phyloP scores from a whole-genome alignment of 768 basidiomycete genomes.

The Termitomyces sp. region DNA sequence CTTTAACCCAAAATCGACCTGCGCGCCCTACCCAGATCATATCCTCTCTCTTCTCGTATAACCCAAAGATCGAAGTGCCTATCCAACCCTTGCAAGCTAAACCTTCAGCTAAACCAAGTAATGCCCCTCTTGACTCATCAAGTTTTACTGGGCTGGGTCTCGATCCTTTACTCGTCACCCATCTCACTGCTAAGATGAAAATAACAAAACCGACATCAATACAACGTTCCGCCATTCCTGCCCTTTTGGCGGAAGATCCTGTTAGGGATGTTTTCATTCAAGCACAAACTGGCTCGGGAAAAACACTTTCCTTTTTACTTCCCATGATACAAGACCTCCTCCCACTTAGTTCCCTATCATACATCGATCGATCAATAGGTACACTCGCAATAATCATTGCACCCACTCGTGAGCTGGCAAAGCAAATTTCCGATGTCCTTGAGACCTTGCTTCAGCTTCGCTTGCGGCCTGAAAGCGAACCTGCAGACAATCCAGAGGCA shows the following conservation, averaged over 20 bases:
- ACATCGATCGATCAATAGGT: slow-evolving; percentile 91
- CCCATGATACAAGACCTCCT: slow-evolving; percentile 95
- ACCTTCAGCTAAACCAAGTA: slow-evolving; percentile 52
- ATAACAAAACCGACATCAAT: slow-evolving; percentile 87
- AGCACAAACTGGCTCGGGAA: slow-evolving; percentile 96
- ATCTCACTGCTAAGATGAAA: slow-evolving; percentile 73
- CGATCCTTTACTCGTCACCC: slow-evolving; percentile 70
- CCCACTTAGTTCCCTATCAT: slow-evolving; percentile 82
- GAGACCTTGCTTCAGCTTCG: slow-evolving; percentile 75
- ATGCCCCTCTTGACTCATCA: slow-evolving; percentile 79
- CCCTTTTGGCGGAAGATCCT: slow-evolving; percentile 29
- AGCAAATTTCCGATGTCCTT: slow-evolving; percentile 95
- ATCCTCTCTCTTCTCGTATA: slow-evolving; percentile 85
- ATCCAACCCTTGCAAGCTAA: slow-evolving; percentile 18
- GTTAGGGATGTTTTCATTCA: slow-evolving; percentile 86
- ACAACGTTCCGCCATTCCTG: slow-evolving; percentile 73
- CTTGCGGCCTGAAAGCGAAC: slow-evolving; percentile 51
- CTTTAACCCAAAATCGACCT: slow-evolving; percentile 17
- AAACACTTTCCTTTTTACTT: slow-evolving; percentile 88
- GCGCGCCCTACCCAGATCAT: slow-evolving; percentile 56
- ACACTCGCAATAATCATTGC: slow-evolving; percentile 93
- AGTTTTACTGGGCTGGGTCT: slow-evolving; percentile 82
- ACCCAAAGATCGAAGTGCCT: slow-evolving; percentile 59
- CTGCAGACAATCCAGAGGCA: slow-evolving; percentile 39
- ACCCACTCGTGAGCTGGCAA: slow-evolving; percentile 92